Conservation (phyloP, 1,284 basidiomycete genomes). For the Marasmius oreades region DNA sequence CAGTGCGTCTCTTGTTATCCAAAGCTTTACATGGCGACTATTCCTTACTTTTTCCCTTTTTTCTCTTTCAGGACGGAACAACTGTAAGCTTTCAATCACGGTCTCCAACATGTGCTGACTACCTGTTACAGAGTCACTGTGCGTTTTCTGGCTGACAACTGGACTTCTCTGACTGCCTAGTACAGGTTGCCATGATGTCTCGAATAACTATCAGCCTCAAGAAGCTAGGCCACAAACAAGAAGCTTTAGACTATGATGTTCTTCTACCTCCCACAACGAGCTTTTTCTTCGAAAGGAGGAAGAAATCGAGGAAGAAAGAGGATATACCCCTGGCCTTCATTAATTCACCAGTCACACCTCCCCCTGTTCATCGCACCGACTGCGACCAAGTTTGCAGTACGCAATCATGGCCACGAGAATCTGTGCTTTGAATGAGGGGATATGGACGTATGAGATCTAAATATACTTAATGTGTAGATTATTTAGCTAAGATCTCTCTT, state of each 20-base stretch:
- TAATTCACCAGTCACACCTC: not conserved
- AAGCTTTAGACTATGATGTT: not conserved
- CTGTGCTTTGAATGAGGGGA: not conserved
- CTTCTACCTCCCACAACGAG: not conserved
- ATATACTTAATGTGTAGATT: not conserved
- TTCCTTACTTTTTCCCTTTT: not conserved
- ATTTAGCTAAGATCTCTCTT: too few relatives aligned
- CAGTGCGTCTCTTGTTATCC: conserved; percentile 36
- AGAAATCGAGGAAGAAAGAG: not conserved
- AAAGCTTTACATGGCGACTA: not conserved
- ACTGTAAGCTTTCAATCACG: conserved; percentile 30
- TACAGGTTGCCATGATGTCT: conserved; percentile 42
- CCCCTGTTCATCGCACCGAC: not conserved
- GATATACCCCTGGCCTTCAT: not conserved
- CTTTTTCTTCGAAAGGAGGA: not conserved
- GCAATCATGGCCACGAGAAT: not conserved
- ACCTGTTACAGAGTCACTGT: not conserved
- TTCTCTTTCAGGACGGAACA: conserved; percentile 35
- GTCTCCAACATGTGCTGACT: not conserved
- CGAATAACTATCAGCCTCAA: conserved; percentile 42
- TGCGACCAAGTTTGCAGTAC: not conserved
- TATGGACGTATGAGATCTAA: not conserved
- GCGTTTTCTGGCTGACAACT: not conserved
- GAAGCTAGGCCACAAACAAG: conserved; percentile 6
- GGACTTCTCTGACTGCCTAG: not conserved